A percentile compares a stretch with the other conserved stretches of the same genome.
phyloP scores from a whole-genome alignment of 768 basidiomycete species.

The Austroboletus eburneus region DNA sequence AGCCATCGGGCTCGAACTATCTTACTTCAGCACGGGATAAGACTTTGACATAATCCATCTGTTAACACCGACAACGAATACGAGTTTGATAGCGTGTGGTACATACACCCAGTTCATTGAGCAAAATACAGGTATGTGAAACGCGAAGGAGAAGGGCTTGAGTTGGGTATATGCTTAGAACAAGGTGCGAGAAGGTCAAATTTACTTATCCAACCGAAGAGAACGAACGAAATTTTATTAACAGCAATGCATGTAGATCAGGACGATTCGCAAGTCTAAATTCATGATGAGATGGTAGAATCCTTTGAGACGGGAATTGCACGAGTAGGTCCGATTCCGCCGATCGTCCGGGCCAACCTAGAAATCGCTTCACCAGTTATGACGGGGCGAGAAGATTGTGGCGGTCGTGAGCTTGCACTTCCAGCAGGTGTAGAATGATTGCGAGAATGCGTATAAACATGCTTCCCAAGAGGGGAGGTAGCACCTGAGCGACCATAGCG shows the following conservation, averaged over 20 bases:
- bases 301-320: constrained; percentile 25
- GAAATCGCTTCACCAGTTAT: constrained; percentile 72
- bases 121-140: constrained; percentile 21
- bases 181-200: constrained; percentile 11
- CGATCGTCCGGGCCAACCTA: constrained; percentile 59
- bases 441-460: constrained; percentile 39
- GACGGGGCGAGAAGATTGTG: constrained; percentile 56
- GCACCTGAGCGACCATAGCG: constrained; percentile 42
- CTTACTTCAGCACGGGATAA: constrained; percentile 76
- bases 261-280: constrained; percentile 3
- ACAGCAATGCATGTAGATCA: constrained; percentile 12
- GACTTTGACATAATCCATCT: neutral
- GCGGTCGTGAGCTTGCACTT: constrained; percentile 35
- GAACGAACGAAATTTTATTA: constrained; percentile 9
- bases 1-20: constrained; percentile 87
- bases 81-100: constrained; percentile 17
- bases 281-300: constrained; percentile 24
- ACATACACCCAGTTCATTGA: constrained; percentile 13
- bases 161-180: constrained; percentile 22
- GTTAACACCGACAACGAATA: constrained; percentile 12
- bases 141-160: constrained; percentile 12
- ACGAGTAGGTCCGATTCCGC: constrained; percentile 27
- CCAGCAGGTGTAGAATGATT: constrained; percentile 61
- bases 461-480: constrained; percentile 40
- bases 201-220: constrained; percentile 19